Evolutionary conservation across 208 protist species (phyloP), one percentile per base, ranked within the genome.

Genomic region (Acanthamoeba lenticulata): DNA sequence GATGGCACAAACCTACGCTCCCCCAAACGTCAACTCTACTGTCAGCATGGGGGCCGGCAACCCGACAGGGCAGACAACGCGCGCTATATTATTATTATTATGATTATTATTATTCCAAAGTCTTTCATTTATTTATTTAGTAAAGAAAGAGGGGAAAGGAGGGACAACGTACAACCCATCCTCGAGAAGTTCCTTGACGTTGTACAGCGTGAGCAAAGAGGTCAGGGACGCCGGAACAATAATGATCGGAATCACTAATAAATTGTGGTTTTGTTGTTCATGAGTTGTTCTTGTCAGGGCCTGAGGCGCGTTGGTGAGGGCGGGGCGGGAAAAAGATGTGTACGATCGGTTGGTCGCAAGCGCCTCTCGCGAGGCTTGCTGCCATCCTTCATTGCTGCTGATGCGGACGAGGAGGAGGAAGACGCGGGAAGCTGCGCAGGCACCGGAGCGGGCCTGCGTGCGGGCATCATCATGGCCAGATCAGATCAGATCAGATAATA

Each of bases 1-100:
- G 79, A 89, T 13, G 79, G 79, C 44, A 89, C 79, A 29, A 89
- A 89, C 42, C 69, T 79, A 34, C 21, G n/a, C n/a, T n/a, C n/a
- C 19, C 47, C 15, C 47, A 55, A 55, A 67, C 5, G 57, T 21
- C 57, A 65, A 65, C 4, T 67, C 11, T 29, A 27, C 29, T 7
- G 6, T 38, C 27, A 13, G 24, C 60, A 67, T 7, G 13, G 1
- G 24, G 60, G 7, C 27, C 19, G 0, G 29, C 29, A 67, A 67
- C 0, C 60, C 60, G 0, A 19, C 15, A 1, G 0, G 47, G 47
- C 3, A 19, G 47, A 7, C 11, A 19, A 55, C 45, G 15, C 45
- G n/a, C n/a, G n/a, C n/a, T n/a, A n/a, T n/a, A n/a, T n/a, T n/a
- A n/a, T n/a, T n/a, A n/a, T n/a, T n/a, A n/a, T n/a, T n/a, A n/a